Percentiles rank a stretch among this genome's conserved stretches.
Evolutionary conservation across 2,329 filamentous ascomycete genomes (phyloP).

Genomic region (Simplicillium sp.): DNA sequence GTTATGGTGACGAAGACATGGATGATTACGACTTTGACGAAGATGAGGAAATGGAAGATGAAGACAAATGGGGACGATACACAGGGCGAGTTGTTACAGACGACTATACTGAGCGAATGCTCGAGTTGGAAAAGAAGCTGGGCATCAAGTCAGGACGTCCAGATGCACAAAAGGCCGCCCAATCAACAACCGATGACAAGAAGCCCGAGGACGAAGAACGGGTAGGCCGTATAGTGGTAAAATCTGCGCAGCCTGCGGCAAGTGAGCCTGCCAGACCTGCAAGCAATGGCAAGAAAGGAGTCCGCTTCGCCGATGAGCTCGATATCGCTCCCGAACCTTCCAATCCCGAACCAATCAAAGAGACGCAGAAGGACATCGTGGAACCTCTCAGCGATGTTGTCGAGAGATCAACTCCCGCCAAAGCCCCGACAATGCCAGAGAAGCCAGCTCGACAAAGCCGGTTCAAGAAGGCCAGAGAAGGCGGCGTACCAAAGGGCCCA

Average conservation of each 20-base stretch:
- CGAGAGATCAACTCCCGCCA: slow-evolving; percentile 28
- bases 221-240: slow-evolving; percentile 46
- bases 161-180: slow-evolving; percentile 44
- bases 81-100: slow-evolving; percentile 59
- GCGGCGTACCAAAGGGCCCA: slow-evolving; percentile 27
- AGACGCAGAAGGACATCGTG: slow-evolving; percentile 21
- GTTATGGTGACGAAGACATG: slow-evolving; percentile 42
- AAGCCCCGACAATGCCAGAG: slow-evolving; percentile 8
- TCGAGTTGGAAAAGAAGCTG: slow-evolving; percentile 70
- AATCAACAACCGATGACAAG: slow-evolving; percentile 20
- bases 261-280: slow-evolving; percentile 11
- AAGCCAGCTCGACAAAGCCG: slow-evolving; percentile 32
- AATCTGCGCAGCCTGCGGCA: slow-evolving; percentile 11
- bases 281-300: slow-evolving; percentile 50
- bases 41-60: slow-evolving; percentile 52
- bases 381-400: slow-evolving; percentile 45
- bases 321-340: slow-evolving; percentile 50
- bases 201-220: slow-evolving; percentile 28
- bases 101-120: slow-evolving; percentile 74
- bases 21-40: slow-evolving; percentile 43
- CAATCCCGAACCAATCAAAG: slow-evolving; percentile 8
- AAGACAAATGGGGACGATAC: slow-evolving; percentile 69
- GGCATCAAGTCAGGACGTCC: slow-evolving; percentile 41
- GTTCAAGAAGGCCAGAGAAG: slow-evolving; percentile 36
- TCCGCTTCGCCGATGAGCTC: slow-evolving; percentile 68